A percentile compares a stretch with the other conserved stretches of the same genome.
phyloP scores from a whole-genome alignment of 768 basidiomycete genomes.

The Mycena kentingensis region DNA sequence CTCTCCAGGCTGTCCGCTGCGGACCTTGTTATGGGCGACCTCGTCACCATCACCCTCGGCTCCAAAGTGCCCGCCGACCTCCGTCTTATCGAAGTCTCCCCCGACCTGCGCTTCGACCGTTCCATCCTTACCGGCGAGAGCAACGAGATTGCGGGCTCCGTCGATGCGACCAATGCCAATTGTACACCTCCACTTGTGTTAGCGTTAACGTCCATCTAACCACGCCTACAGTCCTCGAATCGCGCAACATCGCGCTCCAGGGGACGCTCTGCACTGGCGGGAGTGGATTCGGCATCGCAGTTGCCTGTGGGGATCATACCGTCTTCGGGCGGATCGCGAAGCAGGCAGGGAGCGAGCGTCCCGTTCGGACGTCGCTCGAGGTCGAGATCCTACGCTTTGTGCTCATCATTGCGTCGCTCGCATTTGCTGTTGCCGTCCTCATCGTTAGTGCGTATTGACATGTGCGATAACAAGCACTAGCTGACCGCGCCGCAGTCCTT shows the following conservation, averaged over 20 bases:
- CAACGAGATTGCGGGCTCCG: slow-evolving; percentile 31
- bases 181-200: slow-evolving; percentile 24
- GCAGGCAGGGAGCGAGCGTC: slow-evolving; percentile 39
- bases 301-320: slow-evolving; percentile 52
- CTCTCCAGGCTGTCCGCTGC: slow-evolving; percentile 53
- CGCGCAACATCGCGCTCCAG: slow-evolving; percentile 62
- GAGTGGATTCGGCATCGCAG: slow-evolving; percentile 48
- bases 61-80: slow-evolving; percentile 74
- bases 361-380: slow-evolving; percentile 50
- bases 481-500: slow-evolving; percentile 21
- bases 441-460: slow-evolving; percentile 54
- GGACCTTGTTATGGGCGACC: slow-evolving; percentile 67
- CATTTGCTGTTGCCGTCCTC: slow-evolving; percentile 43
- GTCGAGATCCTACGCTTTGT: slow-evolving; percentile 58
- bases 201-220: slow-evolving; percentile 19
- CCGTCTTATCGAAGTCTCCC: slow-evolving; percentile 57
- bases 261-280: slow-evolving; percentile 55
- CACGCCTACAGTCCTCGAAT: slow-evolving; percentile 32
- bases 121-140: slow-evolving; percentile 69
- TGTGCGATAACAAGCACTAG: slow-evolving; percentile 5
- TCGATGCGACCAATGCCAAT: slow-evolving; percentile 39
- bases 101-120: slow-evolving; percentile 63
- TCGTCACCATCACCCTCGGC: slow-evolving; percentile 63
- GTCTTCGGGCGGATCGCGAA: slow-evolving; percentile 47
- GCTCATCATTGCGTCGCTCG: slow-evolving; percentile 49